Base-by-base conservation (phyloP, 2,329 filamentous ascomycete genomes). In the Colletotrichum falcatum region DNA sequence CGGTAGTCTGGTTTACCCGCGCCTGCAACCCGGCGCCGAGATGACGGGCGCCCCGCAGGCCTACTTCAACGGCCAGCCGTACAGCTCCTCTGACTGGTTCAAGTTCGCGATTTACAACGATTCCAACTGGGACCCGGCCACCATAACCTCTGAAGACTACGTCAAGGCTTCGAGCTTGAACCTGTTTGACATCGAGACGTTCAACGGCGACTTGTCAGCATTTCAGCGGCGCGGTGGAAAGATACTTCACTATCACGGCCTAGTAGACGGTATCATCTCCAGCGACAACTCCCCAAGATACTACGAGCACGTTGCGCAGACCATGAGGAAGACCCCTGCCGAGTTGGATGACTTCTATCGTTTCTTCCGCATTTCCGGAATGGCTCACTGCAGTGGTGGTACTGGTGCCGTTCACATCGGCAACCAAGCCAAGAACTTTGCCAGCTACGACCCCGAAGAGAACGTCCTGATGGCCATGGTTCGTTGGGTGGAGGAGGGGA, bases 331-430 rank as follows among this genome's bases (percentile, higher is more conserved):
- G 0, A 71, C 76, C 0, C 60, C 76, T 1, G 58, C 70, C 0
- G 73, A 81, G 64, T 74, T 85, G 6, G 83, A 85, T 66, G 74
- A 77, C 0, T 85, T 84, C 70, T 83, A 86, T 73, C 82, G 86
- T 58, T 84, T 81, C 76, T 89, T 89, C 79, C 81, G 81, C 39
- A 81, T 89, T 71, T 83, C 82, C 5, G 86, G 87, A 8, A 85
- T 87, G 79, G 79, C 76, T 2, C 87, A 89, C 75, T 89, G 87
- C 74, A 72, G 62, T 12, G 82, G 83, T 7, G 86, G 86, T 5
- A 75, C 76, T 18, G 84, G 84, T 1, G 83, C 84, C 1, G 77
- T 65, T 12, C 68, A 71, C 12, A 73, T 80, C 11, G 77, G 79
- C 2, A 76, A 81, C 30, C 63, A 65, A 6, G 71, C 62, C 2